Conservation (phyloP, 2,329 filamentous ascomycete species). For the Gyromitra esculenta region DNA sequence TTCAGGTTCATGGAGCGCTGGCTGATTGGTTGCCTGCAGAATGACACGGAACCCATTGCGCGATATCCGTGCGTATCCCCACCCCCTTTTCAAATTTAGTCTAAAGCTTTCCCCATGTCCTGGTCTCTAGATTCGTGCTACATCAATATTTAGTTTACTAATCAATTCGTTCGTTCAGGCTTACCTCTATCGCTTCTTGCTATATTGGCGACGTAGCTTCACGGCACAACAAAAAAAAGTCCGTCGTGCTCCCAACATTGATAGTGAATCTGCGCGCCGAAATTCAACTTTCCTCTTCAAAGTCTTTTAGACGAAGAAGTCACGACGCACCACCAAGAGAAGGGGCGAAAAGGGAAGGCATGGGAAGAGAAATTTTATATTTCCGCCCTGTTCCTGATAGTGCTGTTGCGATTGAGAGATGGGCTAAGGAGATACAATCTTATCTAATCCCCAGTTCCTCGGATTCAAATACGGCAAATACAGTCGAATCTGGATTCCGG, state of each 20-base stretch:
- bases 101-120: no score
- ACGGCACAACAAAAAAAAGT: constrained; percentile 54
- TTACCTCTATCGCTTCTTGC: constrained; percentile 53
- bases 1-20: neutral
- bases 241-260: constrained; percentile 51
- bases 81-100: neutral
- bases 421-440: constrained; percentile 52
- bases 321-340: constrained; percentile 49
- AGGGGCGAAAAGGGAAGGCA: constrained; percentile 31
- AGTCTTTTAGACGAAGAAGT: constrained; percentile 54
- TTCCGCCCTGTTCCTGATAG: constrained; percentile 48
- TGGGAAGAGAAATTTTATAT: constrained; percentile 45
- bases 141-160: constrained; percentile 6
- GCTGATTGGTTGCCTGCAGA: constrained; percentile 47
- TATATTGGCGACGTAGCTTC: constrained; percentile 55
- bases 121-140: neutral
- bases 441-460: constrained; percentile 37
- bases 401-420: constrained; percentile 44
- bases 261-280: constrained; percentile 53
- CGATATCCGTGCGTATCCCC: constrained; percentile 52
- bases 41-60: constrained; percentile 51
- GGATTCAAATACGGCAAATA: constrained; percentile 24
- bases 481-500: constrained; percentile 43
- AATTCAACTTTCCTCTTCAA: constrained; percentile 44
- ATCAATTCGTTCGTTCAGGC: constrained; percentile 18